Base-by-base conservation (phyloP, 805 yeast genomes). In the Teunomyces tritomae region DNA sequence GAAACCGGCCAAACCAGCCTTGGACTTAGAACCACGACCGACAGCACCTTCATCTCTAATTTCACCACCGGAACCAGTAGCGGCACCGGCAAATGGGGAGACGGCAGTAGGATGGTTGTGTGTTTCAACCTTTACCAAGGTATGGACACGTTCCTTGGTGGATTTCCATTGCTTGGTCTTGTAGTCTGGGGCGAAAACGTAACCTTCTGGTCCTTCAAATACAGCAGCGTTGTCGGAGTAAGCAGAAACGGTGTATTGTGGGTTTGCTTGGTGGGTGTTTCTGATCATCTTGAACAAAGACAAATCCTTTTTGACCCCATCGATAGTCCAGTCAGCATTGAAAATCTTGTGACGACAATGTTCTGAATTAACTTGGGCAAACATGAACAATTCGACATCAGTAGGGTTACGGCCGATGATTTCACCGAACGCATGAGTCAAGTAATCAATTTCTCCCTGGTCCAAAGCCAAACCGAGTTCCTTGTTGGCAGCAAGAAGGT, bases 1-100 rank as follows among this genome's bases (percentile, higher is more conserved):
- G 69, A 84, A 94, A 7, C 99, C 99, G 36, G 96, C 77, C 52
- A 94, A 76, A 47, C 99, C 99, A 63, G 97, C 96, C 71, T 94
- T 92, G 39, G 98, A 82, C 68, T 89, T 89, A 24, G 98, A 92
- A 40, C 99, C 99, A 67, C 97, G 83, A 54, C 99, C 99, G 24
- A 94, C 96, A 28, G 99, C 99, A 73, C 97, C 99, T 74, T 94
- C 99, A 70, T 94, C 99, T 78, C 99, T 88, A 62, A 94, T 94
- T 72, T 94, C 99, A 75, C 99, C 99, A 67, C 99, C 99, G 8
- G 98, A 91, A 54, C 99, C 99, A 10, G 99, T 94, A 37, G 99
- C 96, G 28, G 99, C 99, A 68, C 99, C 99, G 3, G 99, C 91
- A 71, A 89, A 94, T 35, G 99, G 99, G 20, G 98, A 92, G 4